These are phyloP conservation scores for Lactarius quietus DNA, from an alignment of 768 basidiomycete genomes.

Conservation along the genomic window DNA sequence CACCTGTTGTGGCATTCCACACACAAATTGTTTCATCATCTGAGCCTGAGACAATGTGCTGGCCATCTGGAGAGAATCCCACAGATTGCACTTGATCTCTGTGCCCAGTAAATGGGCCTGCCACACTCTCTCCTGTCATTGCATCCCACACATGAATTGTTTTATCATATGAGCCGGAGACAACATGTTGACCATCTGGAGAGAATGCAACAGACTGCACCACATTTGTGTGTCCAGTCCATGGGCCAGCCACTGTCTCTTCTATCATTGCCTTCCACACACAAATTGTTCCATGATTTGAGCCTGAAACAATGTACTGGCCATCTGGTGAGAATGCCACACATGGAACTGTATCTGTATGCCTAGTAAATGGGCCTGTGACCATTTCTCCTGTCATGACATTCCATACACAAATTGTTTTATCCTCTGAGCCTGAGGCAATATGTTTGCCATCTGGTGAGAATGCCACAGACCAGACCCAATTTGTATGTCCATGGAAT, in stretches of 20 bases:
- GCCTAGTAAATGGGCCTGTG: not conserved
- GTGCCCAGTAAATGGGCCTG: not conserved
- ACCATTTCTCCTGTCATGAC: not conserved
- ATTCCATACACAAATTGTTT: not conserved
- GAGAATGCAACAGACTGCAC: not conserved
- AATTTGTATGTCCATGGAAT: not conserved
- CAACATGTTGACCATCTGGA: not conserved
- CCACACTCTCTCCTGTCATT: not conserved
- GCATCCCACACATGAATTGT: not conserved
- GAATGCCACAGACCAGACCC: not conserved
- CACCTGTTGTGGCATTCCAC: not conserved
- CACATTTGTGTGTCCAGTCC: not conserved
- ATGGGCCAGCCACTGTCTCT: not conserved
- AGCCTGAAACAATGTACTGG: not conserved
- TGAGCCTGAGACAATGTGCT: not conserved
- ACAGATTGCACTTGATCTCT: not conserved
- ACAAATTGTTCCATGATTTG: not conserved
- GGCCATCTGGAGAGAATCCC: not conserved
- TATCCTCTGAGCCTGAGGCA: not conserved
- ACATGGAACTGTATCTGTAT: accelerated
- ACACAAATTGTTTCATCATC: not conserved
- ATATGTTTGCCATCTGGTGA: not conserved
- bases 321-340: not conserved
- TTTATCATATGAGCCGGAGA: not conserved
- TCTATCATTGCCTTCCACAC: not conserved